Conservation (phyloP, 1,284 basidiomycete species). For the Rhodotorula sp. region DNA sequence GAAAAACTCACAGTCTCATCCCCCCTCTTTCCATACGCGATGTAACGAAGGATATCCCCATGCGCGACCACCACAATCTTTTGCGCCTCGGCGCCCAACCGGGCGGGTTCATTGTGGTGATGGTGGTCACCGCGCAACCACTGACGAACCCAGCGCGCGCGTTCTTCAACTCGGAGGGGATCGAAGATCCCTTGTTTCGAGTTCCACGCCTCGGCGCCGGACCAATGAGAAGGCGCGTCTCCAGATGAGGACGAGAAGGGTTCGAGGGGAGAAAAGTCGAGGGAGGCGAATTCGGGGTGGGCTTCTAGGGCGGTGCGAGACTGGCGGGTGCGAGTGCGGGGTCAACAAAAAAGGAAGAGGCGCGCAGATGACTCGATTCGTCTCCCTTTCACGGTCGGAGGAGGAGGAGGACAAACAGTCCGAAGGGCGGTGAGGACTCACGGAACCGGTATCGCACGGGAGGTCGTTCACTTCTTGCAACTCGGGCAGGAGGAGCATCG, state of each 20-base stretch:
- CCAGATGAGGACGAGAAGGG: background rate
- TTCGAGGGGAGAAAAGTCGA: conserved; percentile 46
- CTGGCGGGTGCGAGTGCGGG: background rate
- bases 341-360: background rate
- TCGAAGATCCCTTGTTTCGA: conserved; percentile 49
- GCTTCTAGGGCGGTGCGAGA: conserved; percentile 44
- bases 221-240: conserved; percentile 7
- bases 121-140: conserved; percentile 46
- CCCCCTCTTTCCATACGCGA: conserved; percentile 47
- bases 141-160: conserved; percentile 46
- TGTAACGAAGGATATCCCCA: conserved; percentile 50
- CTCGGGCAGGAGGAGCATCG: conserved; percentile 47
- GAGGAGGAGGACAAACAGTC: too few relatives aligned
- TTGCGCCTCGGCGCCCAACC: conserved; percentile 39
- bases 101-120: too few relatives aligned
- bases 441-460: conserved; percentile 49
- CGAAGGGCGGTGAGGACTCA: background rate
- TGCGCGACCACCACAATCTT: conserved; percentile 52
- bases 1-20: conserved; percentile 39
- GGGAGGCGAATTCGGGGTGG: conserved; percentile 43
- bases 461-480: conserved; percentile 49
- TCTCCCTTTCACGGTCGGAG: background rate
- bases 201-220: conserved; percentile 43
- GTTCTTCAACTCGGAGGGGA: conserved; percentile 43
- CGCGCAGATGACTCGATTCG: background rate